Base-by-base conservation (phyloP, 2,329 filamentous ascomycete genomes). In the Thielaviopsis euricoi region DNA sequence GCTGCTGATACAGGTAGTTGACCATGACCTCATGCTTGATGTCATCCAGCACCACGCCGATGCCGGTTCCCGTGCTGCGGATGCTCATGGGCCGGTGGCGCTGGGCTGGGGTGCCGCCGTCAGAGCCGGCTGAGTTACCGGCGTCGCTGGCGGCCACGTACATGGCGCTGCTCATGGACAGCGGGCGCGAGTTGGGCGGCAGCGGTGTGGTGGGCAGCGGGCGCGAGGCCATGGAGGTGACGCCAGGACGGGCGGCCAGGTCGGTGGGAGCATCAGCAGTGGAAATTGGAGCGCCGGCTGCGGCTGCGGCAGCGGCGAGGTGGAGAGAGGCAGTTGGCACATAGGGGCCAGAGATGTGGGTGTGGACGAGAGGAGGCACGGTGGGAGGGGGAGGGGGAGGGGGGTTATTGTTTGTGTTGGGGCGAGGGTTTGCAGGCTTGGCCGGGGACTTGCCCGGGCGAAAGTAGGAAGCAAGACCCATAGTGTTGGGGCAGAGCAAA, bases 21-120 rank as follows among this genome's bases (percentile, higher is more conserved):
- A 87, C 85, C 85, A 89, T 89, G 61, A 89, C 83, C 68, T 89
- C 86, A 65, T 88, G 83, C 69, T 85, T 87, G 69, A 88, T 85
- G 62, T 87, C 84, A 60, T 87, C 83, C 12, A 86, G 69, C 60
- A 84, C 76, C 58, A 76, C 70, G 46, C 77, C 80, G 65, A 76
- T 80, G 53, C 69, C 69, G 23, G 66, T 69, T 17, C 37, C 10
- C 3, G 37, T 40, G 37, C 37, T 40, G 37, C 37, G 3, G 58
- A 59, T 12, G 23, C 43, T 12, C 26, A 52, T 1, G 54, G 56
- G 25, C 19, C 33, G 2, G 49, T 56, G 26, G 26, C 52, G 25
- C 53, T 53, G 2, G 58, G 53, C 9, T 53, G 53, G 12, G 29
- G 23, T 1, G 51, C 10, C 17, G n/a, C 13, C 5, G 23, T 5